These are phyloP conservation scores for Elaeis guineensis DNA, from an alignment of 176 grass and related monocot species.

Conservation along the genomic window DNA sequence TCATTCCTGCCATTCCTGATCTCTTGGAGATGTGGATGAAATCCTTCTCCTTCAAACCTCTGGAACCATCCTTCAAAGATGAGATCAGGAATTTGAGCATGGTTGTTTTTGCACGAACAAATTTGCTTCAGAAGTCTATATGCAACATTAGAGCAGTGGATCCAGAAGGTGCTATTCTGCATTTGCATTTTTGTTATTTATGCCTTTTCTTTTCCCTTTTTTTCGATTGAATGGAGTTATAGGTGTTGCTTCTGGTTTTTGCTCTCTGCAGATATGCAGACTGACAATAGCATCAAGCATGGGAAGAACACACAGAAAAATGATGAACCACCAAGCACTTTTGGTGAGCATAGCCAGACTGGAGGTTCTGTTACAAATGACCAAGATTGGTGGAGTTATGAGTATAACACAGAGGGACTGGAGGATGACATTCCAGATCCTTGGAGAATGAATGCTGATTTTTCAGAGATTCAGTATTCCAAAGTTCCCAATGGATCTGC, in stretches of 20 bases:
- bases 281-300: no score
- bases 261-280: no score
- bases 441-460: background rate
- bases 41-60: slow-evolving; percentile 49
- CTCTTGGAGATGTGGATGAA: slow-evolving; percentile 50
- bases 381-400: background rate
- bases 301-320: no score
- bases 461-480: background rate
- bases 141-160: slow-evolving; percentile 8
- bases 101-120: slow-evolving; percentile 52
- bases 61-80: slow-evolving; percentile 27
- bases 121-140: slow-evolving; percentile 46
- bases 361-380: no score
- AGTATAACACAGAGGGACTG: background rate
- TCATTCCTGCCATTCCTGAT: slow-evolving; percentile 45
- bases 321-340: no score
- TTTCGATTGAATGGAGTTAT: no score
- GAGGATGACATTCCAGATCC: background rate
- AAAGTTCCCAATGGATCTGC: background rate
- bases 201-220: no score
- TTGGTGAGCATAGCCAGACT: no score
- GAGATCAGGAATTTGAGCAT: slow-evolving; percentile 43
- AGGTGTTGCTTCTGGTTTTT: no score
- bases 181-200: no score
- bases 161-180: slow-evolving; percentile 12